phyloP scores from a whole-genome alignment of 1,284 basidiomycete genomes.

The Cryptococcus sp. region DNA sequence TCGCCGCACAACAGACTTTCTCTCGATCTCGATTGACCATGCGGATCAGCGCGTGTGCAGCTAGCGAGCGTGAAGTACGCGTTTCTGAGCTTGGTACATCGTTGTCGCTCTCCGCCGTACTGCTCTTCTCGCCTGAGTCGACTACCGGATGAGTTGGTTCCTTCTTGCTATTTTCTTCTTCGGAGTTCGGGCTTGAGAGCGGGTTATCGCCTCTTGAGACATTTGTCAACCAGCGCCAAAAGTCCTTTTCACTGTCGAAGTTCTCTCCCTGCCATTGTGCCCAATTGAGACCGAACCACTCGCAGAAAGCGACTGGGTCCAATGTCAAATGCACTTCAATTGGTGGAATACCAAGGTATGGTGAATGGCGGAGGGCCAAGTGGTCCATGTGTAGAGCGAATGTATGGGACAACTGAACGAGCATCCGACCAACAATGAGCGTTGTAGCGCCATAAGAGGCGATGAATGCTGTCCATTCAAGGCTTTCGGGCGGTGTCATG shows the following conservation, averaged over 20 bases:
- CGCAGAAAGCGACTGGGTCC: constrained; percentile 26
- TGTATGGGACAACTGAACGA: constrained; percentile 16
- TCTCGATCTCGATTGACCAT: constrained; percentile 1
- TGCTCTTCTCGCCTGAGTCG: neutral
- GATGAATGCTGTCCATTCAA: constrained; percentile 20
- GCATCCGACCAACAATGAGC: constrained; percentile 13
- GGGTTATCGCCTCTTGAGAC: constrained; percentile 2
- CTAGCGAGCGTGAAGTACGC: neutral
- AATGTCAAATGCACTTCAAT: constrained; percentile 30
- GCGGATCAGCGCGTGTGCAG: neutral
- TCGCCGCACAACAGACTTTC: neutral
- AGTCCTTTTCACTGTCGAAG: constrained; percentile 22
- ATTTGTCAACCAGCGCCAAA: constrained; percentile 31
- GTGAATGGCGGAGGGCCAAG: constrained; percentile 26
- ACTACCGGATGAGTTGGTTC: too few relatives aligned
- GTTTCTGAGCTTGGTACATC: neutral
- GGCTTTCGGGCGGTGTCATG: constrained; percentile 16
- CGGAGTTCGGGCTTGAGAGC: too few relatives aligned
- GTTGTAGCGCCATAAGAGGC: constrained; percentile 25
- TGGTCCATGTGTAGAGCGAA: constrained; percentile 22
- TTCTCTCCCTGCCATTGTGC: constrained; percentile 13
- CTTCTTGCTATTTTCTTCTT: too few relatives aligned
- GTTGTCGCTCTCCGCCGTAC: neutral
- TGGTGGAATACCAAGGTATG: constrained; percentile 25
- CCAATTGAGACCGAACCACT: constrained; percentile 37